Percentiles rank a stretch among this genome's conserved stretches.
Evolutionary conservation across 495 filamentous ascomycete genomes (phyloP).

Genomic region (Cetradonia linearis): DNA sequence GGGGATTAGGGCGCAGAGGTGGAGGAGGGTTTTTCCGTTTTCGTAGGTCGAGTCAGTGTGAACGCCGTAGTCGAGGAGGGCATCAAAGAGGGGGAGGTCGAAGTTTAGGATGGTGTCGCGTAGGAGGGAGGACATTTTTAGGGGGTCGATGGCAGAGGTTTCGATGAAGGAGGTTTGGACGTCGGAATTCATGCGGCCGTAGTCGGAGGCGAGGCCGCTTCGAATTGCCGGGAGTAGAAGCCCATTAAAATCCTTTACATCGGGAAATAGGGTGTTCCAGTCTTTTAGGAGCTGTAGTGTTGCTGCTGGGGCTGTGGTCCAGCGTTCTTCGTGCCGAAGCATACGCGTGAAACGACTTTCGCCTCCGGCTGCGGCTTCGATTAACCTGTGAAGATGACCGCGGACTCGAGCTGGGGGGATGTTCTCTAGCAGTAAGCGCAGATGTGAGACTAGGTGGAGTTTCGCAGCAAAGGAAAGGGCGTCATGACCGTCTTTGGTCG

Average conservation of each 20-base stretch:
- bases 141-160: slow-evolving; percentile 10
- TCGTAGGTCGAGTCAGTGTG: slow-evolving; percentile 13
- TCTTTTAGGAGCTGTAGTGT: slow-evolving; percentile 19
- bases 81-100: slow-evolving; percentile 19
- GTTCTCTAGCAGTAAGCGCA: slow-evolving; percentile 25
- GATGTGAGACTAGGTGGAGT: slow-evolving; percentile 21
- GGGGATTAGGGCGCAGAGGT: slow-evolving; percentile 26
- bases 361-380: slow-evolving; percentile 22
- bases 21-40: slow-evolving; percentile 22
- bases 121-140: slow-evolving; percentile 15
- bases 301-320: slow-evolving; percentile 19
- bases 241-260: slow-evolving; percentile 16
- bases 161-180: slow-evolving; percentile 24
- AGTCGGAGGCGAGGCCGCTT: slow-evolving; percentile 14
- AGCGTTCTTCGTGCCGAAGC: slow-evolving; percentile 21
- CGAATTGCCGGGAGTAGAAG: slow-evolving; percentile 19
- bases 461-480: slow-evolving; percentile 25
- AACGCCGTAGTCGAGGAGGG: slow-evolving; percentile 21
- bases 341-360: slow-evolving; percentile 26
- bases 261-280: slow-evolving; percentile 23
- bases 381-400: slow-evolving; percentile 19
- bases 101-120: slow-evolving; percentile 23
- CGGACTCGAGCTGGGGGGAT: slow-evolving; percentile 20
- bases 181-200: slow-evolving; percentile 27
- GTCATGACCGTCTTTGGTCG: slow-evolving; percentile 18